A percentile compares a stretch with the other conserved stretches of the same genome.
phyloP scores from a whole-genome alignment of 345 rosid genomes.

The sweet orange (Citrus sinensis) region DNA sequence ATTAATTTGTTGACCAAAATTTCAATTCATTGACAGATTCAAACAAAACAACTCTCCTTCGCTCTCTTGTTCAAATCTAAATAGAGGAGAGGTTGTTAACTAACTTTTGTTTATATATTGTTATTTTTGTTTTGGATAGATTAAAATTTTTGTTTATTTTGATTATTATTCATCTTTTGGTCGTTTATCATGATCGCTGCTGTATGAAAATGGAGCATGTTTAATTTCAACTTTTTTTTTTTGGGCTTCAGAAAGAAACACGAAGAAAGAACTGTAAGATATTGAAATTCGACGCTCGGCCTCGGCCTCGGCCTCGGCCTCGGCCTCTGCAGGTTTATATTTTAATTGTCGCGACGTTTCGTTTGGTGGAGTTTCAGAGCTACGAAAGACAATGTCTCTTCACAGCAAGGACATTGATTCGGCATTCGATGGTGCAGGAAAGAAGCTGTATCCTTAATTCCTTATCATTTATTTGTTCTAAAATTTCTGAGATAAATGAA shows the following conservation, averaged over 20 bases:
- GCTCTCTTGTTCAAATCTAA: neutral
- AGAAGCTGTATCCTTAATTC: slow-evolving; percentile 46
- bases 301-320: neutral
- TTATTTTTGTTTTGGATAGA: neutral
- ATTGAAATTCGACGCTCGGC: neutral
- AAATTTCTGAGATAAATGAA: neutral
- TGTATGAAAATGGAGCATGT: neutral
- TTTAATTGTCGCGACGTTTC: neutral
- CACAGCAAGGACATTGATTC: slow-evolving; percentile 44
- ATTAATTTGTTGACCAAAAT: neutral
- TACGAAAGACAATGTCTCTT: slow-evolving; percentile 44
- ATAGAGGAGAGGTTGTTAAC: neutral
- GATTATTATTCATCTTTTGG: too few relatives aligned
- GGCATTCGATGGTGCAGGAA: slow-evolving; percentile 55
- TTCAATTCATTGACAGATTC: neutral
- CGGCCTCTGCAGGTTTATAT: neutral
- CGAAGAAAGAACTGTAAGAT: neutral
- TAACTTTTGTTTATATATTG: neutral
- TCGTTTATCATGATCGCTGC: neutral
- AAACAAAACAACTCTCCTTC: neutral
- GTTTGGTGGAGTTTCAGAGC: slow-evolving; percentile 3
- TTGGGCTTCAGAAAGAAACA: neutral
- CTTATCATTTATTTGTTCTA: neutral
- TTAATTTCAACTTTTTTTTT: neutral
- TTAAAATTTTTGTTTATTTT: neutral